phyloP scores from a whole-genome alignment of 78 protist genomes.

The Planoprotostelium fungivorum region DNA sequence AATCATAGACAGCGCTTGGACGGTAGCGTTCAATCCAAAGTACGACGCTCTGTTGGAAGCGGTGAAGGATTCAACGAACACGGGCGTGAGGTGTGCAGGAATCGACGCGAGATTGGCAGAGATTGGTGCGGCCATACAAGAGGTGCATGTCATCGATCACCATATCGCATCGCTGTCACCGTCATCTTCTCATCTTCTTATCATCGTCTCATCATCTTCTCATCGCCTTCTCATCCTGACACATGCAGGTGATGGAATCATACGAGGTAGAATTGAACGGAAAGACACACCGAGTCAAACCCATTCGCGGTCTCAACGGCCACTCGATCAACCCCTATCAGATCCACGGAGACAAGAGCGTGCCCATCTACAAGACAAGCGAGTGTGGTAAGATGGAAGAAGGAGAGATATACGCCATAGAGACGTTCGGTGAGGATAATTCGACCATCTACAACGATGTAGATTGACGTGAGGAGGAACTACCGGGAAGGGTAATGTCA shows the following conservation, averaged over 20 bases:
- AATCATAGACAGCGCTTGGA: conserved; percentile 97
- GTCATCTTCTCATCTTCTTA: too few relatives aligned
- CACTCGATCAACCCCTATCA: conserved; percentile 92
- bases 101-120: conserved; percentile 94
- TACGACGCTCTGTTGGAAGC: conserved; percentile 89
- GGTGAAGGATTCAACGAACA: conserved; percentile 90
- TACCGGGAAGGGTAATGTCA: conserved; percentile 69
- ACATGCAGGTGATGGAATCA: conserved; percentile 81
- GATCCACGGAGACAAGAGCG: conserved; percentile 95
- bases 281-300: conserved; percentile 76
- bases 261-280: conserved; percentile 93
- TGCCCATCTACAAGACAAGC: conserved; percentile 90
- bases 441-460: not conserved
- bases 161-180: not conserved
- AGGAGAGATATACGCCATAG: conserved; percentile 97
- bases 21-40: conserved; percentile 77
- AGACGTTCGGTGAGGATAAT: conserved; percentile 92
- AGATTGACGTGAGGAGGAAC: not conserved
- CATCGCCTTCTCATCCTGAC: too few relatives aligned
- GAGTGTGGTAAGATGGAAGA: conserved; percentile 86
- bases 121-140: conserved; percentile 95
- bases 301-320: conserved; percentile 93
- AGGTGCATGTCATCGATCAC: conserved; percentile 40
- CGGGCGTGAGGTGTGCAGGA: conserved; percentile 87
- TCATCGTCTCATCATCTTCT: too few relatives aligned